These are phyloP conservation scores for Solanum lycopersicoides DNA, from an alignment of 257 asterid species.

Conservation along the genomic window DNA sequence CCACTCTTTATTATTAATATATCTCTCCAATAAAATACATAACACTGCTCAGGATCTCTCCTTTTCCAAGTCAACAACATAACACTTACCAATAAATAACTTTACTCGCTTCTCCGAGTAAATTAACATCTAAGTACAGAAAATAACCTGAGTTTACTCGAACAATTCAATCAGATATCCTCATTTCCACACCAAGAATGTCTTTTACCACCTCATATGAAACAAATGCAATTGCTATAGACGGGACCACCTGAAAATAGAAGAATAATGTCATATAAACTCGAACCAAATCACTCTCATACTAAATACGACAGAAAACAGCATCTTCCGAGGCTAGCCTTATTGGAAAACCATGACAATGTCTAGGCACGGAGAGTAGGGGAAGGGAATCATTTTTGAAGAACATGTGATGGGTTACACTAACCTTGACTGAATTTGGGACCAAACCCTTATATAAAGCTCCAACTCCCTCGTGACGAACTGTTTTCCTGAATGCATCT, in stretches of 20 bases:
- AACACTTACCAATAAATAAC: background rate
- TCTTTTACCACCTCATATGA: constrained; percentile 72
- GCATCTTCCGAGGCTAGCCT: background rate
- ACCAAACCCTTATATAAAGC: constrained; percentile 96
- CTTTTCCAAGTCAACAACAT: background rate
- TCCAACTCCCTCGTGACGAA: constrained; percentile 71
- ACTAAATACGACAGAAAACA: background rate
- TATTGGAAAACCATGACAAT: background rate
- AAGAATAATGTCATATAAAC: background rate
- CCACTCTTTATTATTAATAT: background rate
- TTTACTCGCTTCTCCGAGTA: background rate
- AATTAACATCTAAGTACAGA: background rate
- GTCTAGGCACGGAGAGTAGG: background rate
- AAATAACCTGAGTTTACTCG: background rate
- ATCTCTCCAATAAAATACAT: background rate
- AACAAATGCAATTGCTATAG: constrained; percentile 90
- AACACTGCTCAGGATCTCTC: background rate
- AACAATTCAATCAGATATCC: constrained; percentile 53
- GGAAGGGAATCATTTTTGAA: background rate
- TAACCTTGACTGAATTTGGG: constrained; percentile 96
- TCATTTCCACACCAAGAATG: constrained; percentile 65
- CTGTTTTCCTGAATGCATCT: constrained; percentile 96
- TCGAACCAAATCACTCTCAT: background rate
- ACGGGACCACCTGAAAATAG: constrained; percentile 65
- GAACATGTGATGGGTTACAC: constrained; percentile 3